These are phyloP conservation scores for Talaromyces sp. DNA, from an alignment of 2,329 filamentous ascomycete species.

Conservation along the genomic window DNA sequence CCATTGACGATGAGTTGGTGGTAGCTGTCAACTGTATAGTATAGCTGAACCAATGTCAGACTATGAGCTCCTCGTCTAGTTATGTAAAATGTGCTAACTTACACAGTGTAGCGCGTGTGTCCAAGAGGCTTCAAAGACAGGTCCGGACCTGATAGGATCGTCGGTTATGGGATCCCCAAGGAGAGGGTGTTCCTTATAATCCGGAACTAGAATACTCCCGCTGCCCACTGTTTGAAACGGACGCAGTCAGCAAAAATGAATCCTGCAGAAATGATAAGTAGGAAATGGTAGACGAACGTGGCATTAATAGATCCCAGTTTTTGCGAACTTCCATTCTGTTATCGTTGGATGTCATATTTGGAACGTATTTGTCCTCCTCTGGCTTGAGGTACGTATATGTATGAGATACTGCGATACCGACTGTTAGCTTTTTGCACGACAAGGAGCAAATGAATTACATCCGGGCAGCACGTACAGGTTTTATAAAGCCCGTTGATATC, in stretches of 20 bases:
- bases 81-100: not conserved
- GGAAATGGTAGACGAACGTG: not conserved
- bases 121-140: conserved; percentile 12
- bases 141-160: conserved; percentile 11
- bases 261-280: not conserved
- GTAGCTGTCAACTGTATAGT: conserved; percentile 13
- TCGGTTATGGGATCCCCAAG: conserved; percentile 14
- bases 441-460: not conserved
- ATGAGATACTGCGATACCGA: not conserved
- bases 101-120: conserved; percentile 15
- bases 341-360: conserved; percentile 13
- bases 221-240: not conserved
- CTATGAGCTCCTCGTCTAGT: not conserved
- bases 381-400: conserved; percentile 13
- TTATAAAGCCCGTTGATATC: conserved; percentile 14
- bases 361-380: conserved; percentile 10
- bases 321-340: conserved; percentile 11
- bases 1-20: conserved; percentile 13
- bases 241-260: not conserved
- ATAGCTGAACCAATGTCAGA: conserved; percentile 6
- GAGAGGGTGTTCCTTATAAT: conserved; percentile 11
- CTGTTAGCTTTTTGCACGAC: not conserved
- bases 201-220: conserved; percentile 10
- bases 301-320: conserved; percentile 14
- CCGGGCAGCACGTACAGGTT: not conserved